Conservation (phyloP, 352 stramenopile genomes). For the Phytopythium montanum region DNA sequence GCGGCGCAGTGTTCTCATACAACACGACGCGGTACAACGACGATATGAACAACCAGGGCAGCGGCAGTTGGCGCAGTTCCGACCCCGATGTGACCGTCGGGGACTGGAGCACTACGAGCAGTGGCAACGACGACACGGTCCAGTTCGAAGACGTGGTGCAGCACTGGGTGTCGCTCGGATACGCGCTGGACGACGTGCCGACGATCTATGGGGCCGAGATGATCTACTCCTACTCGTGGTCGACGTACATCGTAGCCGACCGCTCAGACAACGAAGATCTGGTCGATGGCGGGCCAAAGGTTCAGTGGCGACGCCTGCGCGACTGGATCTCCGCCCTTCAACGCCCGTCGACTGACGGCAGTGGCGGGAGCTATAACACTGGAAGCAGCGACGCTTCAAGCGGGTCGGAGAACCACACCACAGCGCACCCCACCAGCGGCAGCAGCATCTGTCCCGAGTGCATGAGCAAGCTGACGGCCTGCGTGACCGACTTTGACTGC, state of each 20-base stretch:
- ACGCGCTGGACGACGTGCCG: neutral
- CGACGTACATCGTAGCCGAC: neutral
- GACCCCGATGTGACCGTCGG: neutral
- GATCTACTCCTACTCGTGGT: neutral
- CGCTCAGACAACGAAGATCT: neutral
- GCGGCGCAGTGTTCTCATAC: slow-evolving; percentile 8
- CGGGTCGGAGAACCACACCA: neutral
- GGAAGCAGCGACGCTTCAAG: neutral
- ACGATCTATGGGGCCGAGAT: neutral
- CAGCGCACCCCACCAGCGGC: neutral
- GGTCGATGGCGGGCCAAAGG: neutral
- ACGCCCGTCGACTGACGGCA: neutral
- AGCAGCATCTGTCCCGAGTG: slow-evolving; percentile 4
- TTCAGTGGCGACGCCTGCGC: neutral
- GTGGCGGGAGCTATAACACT: neutral
- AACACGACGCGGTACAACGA: slow-evolving; percentile 1
- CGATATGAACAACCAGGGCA: neutral
- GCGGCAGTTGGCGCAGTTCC: neutral
- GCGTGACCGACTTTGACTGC: neutral
- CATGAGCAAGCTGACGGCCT: neutral
- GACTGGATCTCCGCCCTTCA: slow-evolving; percentile 1
- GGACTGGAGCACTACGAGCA: neutral
- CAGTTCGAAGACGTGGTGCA: neutral
- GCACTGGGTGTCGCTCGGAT: slow-evolving; percentile 4
- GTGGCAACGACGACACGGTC: neutral